Evolutionary conservation across 106 monocot genomes (phyloP).

Genomic region (Narthecium ossifragum): DNA sequence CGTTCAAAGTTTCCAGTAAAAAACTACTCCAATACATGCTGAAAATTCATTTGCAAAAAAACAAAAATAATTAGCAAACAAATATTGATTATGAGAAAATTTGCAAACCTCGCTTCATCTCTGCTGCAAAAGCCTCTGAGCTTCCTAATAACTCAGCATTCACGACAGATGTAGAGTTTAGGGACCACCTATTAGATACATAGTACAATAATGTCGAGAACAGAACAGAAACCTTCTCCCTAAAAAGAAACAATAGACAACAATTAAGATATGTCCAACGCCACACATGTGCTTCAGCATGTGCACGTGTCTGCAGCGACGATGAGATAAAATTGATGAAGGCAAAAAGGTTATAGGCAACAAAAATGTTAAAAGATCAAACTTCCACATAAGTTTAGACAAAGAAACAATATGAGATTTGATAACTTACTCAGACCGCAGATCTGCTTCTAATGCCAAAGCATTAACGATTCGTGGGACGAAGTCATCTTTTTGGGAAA

Average conservation of each 20-base stretch:
- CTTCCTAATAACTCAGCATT: conserved; percentile 14
- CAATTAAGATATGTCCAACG: too few species aligned
- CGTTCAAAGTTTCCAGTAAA: not conserved
- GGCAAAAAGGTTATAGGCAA: not conserved
- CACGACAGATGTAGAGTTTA: conserved; percentile 4
- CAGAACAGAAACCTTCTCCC: conserved; percentile 58
- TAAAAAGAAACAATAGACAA: too few species aligned
- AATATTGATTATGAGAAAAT: not conserved
- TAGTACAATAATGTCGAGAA: conserved; percentile 49
- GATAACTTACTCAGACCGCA: conserved; percentile 61
- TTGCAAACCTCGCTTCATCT: conserved; percentile 38
- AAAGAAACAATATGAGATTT: not conserved
- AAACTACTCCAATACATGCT: not conserved
- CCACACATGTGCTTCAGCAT: too few species aligned
- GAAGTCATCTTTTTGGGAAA: conserved; percentile 9
- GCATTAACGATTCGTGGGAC: conserved; percentile 22
- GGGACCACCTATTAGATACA: conserved; percentile 16
- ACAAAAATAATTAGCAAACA: not conserved
- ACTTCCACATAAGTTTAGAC: not conserved
- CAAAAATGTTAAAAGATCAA: not conserved
- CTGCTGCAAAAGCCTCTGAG: conserved; percentile 18
- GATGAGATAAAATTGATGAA: conserved; percentile 3
- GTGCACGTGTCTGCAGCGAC: too few species aligned
- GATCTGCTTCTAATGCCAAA: conserved; percentile 25
- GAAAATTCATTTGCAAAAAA: not conserved